Evolutionary conservation across 169 alveolate species (phyloP), one percentile per base, ranked within the genome.

Genomic region (Cryptosporidium meleagridis): DNA sequence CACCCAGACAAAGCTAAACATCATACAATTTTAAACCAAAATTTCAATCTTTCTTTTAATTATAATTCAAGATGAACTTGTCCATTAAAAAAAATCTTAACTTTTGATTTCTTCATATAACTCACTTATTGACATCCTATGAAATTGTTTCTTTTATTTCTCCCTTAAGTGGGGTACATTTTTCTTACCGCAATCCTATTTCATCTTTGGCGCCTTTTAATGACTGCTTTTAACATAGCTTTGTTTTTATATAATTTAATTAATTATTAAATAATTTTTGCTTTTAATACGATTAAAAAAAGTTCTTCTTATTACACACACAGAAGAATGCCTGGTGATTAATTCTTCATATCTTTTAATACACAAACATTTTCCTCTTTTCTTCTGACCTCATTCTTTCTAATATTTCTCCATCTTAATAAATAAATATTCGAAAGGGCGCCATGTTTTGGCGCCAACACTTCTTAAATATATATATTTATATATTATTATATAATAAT

Each of bases 101-200:
- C n/a, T 48, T 48, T 16, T 14, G 6, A 48, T 48, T 48, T 48
- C 55, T 48, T 48, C 55, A 48, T 48, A 48, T 48, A 48, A 59
- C 41, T 59, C 69, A 6, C 69, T 31, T 26, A 18, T 59, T 59
- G 69, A 9, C 69, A 59, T 59, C 31, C 69, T 59, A 5, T 0
- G 37, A 59, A 23, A 26, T 21, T 8, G 21, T 59, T n/a, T 59
- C 41, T 23, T 35, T 7, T 26, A 9, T 59, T 59, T 39, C 69
- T 59, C 37, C 55, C 21, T 23, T 5, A 14, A 26, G 69, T 59
- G 69, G 69, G 69, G 69, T 59, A 59, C 69, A 31, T 23, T 59
- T 23, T n/a, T 31, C 21, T 31, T 23, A n/a, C 69, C 69, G 69
- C 69, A 26, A 1, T 59, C 69, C 37, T 35, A 3, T 9, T 37